Evolutionary conservation across 2,329 filamentous ascomycete genomes (phyloP), one percentile per base, ranked within the genome.

Genomic region (Teratosphaeria nubilosa): DNA sequence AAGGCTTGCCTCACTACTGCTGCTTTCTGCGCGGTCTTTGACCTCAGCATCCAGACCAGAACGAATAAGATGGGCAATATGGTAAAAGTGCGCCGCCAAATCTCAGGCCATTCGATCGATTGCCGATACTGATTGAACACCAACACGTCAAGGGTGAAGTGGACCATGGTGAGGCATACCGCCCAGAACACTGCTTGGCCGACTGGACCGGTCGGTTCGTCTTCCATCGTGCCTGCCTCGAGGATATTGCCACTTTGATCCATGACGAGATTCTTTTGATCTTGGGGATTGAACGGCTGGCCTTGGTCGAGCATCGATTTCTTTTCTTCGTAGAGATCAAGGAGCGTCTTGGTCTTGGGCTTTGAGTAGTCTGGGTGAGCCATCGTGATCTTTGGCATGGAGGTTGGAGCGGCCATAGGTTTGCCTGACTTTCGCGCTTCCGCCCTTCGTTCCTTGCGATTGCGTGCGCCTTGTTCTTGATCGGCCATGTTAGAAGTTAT

Each of bases 41-140:
- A 72, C 59, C 77, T 74, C 41, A 75, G 69, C 52, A 77, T 67
- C 62, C 75, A 78, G 53, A 78, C 70, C 24, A 78, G 64, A 14
- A 78, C 50, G 51, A 75, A 72, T 59, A 80, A 72, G 11, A 78
- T 68, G 0, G 77, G 77, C 34, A 75, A 59, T 2, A 76, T 71
- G 2, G 69, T 78, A 1, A 73, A 67, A 1, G 83, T 78, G 53
- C 86, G 79, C 54, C 68, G 67, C 13, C 78, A 64, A 2, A 90
- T 79, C 25, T 76, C 72, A 0, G 68, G 58, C 84, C 85, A 90
- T 3, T 79, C 69, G 2, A 91, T 78, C 1, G 83, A 79, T 61
- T 84, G 78, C n/a, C 84, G 82, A 67, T 90, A 94, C 72, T 94
- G 89, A 65, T 86, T 81, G 70, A 90, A 87, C 24, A 91, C 87